Evolutionary conservation across 2,329 filamentous ascomycete genomes (phyloP).

Genomic region (Metarhizium album): DNA sequence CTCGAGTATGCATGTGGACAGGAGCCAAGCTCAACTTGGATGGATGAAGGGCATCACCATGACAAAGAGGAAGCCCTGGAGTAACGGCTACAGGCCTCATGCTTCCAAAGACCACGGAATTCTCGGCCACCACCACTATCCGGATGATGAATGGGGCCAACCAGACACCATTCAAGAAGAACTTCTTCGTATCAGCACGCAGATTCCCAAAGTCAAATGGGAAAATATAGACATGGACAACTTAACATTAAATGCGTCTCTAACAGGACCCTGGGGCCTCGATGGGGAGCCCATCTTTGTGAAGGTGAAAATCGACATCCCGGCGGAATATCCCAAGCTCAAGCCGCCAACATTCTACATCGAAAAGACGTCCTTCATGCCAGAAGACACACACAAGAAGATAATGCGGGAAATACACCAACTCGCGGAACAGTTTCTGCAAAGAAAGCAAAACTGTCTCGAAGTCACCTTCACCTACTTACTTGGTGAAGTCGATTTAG

Average conservation of each 20-base stretch:
- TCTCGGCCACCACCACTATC: constrained; percentile 38
- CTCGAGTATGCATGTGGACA: constrained; percentile 30
- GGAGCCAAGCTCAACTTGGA: constrained; percentile 47
- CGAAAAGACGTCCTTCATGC: constrained; percentile 52
- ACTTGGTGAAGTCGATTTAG: constrained; percentile 50
- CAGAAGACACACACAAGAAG: constrained; percentile 39
- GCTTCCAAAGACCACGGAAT: constrained; percentile 41
- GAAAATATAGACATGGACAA: constrained; percentile 54
- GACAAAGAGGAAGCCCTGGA: constrained; percentile 40
- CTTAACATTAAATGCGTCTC: constrained; percentile 46
- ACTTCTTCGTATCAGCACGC: constrained; percentile 49
- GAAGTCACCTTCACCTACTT: constrained; percentile 53
- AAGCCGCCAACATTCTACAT: constrained; percentile 49
- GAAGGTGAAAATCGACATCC: constrained; percentile 50
- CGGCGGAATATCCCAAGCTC: constrained; percentile 45
- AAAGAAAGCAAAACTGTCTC: constrained; percentile 49
- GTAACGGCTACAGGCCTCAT: constrained; percentile 30
- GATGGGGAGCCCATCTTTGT: constrained; percentile 48
- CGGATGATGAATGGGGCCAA: constrained; percentile 47
- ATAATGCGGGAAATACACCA: constrained; percentile 46
- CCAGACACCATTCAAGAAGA: constrained; percentile 55
- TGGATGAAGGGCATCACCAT: constrained; percentile 63
- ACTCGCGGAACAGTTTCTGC: constrained; percentile 43
- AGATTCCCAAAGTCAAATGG: constrained; percentile 54
- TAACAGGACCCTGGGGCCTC: constrained; percentile 54